Conservation (phyloP, 495 filamentous ascomycete species). For the Cetradonia linearis region DNA sequence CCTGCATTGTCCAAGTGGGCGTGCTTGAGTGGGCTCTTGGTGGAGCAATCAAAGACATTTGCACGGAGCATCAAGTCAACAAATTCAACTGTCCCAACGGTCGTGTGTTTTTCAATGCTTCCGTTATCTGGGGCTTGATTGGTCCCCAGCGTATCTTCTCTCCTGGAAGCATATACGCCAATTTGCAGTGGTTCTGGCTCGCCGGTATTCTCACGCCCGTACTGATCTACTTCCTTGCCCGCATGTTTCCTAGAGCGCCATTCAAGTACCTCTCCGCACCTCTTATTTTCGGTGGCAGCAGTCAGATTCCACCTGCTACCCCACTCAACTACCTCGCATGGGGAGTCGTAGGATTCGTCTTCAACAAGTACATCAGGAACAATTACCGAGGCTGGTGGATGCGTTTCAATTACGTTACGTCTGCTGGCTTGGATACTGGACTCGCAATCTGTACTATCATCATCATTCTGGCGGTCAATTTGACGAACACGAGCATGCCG, state of each 20-base stretch:
- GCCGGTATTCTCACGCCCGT: slow-evolving; percentile 39
- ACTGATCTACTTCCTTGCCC: slow-evolving; percentile 37
- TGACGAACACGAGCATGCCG: slow-evolving; percentile 42
- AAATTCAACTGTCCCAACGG: slow-evolving; percentile 52
- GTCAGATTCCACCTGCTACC: slow-evolving; percentile 42
- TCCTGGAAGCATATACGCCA: slow-evolving; percentile 36
- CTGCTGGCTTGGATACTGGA: slow-evolving; percentile 60
- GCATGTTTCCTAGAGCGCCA: slow-evolving; percentile 33
- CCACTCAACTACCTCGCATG: slow-evolving; percentile 49
- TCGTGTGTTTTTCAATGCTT: slow-evolving; percentile 49
- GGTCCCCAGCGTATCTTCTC: slow-evolving; percentile 45
- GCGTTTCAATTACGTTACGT: slow-evolving; percentile 69
- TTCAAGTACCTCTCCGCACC: slow-evolving; percentile 40
- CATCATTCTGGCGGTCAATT: slow-evolving; percentile 58
- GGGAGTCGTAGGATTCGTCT: slow-evolving; percentile 56
- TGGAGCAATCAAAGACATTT: slow-evolving; percentile 43
- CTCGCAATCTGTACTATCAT: slow-evolving; percentile 55
- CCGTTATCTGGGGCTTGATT: slow-evolving; percentile 47
- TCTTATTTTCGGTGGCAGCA: slow-evolving; percentile 39
- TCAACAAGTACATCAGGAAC: slow-evolving; percentile 55
- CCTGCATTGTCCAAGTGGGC: slow-evolving; percentile 47
- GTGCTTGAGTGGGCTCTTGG: slow-evolving; percentile 53
- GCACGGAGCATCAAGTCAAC: slow-evolving; percentile 38
- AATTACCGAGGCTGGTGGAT: slow-evolving; percentile 62
- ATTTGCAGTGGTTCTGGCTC: slow-evolving; percentile 43